These are phyloP conservation scores for Glarea lozoyensis DNA, from an alignment of 495 filamentous ascomycete species.

Conservation along the genomic window DNA sequence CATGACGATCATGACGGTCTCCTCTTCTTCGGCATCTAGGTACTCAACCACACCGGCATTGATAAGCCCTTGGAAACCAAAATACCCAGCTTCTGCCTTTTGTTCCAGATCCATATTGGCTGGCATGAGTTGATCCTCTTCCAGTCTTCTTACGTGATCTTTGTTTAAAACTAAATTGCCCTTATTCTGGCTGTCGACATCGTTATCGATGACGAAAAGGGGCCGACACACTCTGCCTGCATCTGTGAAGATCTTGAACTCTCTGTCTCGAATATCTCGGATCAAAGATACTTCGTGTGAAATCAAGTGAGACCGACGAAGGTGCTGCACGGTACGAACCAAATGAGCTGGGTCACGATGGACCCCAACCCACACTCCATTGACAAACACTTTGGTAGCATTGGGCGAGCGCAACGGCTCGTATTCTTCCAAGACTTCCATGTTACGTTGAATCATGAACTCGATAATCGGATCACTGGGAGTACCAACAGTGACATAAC, in stretches of 20 bases:
- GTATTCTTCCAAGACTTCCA: constrained; percentile 96
- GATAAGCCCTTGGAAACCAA: constrained; percentile 81
- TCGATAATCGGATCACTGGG: constrained; percentile 83
- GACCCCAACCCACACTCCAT: constrained; percentile 94
- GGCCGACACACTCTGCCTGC: constrained; percentile 90
- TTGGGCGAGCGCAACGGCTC: constrained; percentile 81
- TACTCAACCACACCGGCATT: constrained; percentile 81
- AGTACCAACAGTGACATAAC: constrained; percentile 89
- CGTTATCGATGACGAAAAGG: constrained; percentile 80
- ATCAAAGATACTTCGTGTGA: constrained; percentile 87
- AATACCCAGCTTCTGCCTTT: constrained; percentile 48
- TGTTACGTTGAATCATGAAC: constrained; percentile 87
- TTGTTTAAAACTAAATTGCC: constrained; percentile 78
- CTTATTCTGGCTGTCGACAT: constrained; percentile 54
- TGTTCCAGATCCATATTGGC: constrained; percentile 46
- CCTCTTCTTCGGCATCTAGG: constrained; percentile 95
- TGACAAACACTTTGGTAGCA: constrained; percentile 95
- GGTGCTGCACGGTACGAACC: constrained; percentile 63
- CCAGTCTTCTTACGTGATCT: constrained; percentile 61
- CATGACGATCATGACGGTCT: constrained; percentile 98
- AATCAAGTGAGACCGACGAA: constrained; percentile 65
- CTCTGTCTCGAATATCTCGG: constrained; percentile 88
- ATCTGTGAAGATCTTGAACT: constrained; percentile 98
- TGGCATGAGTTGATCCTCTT: constrained; percentile 49
- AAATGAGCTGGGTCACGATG: constrained; percentile 77